Conservation (phyloP, 345 rosid species). For the Moricandia arvensis region DNA sequence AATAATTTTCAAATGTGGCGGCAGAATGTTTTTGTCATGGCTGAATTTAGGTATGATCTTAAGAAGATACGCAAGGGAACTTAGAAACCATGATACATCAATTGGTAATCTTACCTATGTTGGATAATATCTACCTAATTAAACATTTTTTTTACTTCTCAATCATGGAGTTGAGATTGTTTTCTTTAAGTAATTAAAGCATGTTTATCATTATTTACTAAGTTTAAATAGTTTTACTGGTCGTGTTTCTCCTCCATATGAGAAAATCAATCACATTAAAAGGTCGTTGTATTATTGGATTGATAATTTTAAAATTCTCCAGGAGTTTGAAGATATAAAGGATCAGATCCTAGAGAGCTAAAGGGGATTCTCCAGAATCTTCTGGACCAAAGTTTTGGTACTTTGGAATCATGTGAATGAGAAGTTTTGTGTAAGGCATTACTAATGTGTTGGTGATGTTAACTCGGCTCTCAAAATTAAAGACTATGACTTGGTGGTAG, state of each 20-base stretch:
- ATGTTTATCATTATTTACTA: neutral
- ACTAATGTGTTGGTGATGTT: neutral
- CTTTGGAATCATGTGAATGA: slow-evolving; percentile 16
- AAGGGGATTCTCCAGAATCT: neutral
- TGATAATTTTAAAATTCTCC: neutral
- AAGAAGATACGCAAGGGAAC: slow-evolving; percentile 18
- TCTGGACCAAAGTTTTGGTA: slow-evolving; percentile 8
- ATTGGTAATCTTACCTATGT: slow-evolving; percentile 1
- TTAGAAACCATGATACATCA: slow-evolving; percentile 6
- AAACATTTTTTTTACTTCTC: neutral
- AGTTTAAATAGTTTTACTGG: neutral
- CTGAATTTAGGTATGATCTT: slow-evolving; percentile 14
- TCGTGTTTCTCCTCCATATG: neutral
- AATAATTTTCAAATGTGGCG: slow-evolving; percentile 6
- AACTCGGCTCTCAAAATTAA: neutral
- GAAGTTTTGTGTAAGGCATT: slow-evolving; percentile 9
- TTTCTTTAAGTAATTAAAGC: neutral
- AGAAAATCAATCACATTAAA: neutral
- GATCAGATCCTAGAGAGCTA: slow-evolving; percentile 22
- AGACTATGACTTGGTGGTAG: neutral
- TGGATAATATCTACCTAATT: slow-evolving; percentile 3
- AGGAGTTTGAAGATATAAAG: neutral
- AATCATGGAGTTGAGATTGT: neutral
- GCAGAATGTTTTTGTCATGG: slow-evolving; percentile 4
- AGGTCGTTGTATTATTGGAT: neutral